A percentile compares a stretch with the other conserved stretches of the same genome.
Evolutionary conservation across 2,329 filamentous ascomycete genomes (phyloP).

Genomic region (Ceratocystiopsis minuta): DNA sequence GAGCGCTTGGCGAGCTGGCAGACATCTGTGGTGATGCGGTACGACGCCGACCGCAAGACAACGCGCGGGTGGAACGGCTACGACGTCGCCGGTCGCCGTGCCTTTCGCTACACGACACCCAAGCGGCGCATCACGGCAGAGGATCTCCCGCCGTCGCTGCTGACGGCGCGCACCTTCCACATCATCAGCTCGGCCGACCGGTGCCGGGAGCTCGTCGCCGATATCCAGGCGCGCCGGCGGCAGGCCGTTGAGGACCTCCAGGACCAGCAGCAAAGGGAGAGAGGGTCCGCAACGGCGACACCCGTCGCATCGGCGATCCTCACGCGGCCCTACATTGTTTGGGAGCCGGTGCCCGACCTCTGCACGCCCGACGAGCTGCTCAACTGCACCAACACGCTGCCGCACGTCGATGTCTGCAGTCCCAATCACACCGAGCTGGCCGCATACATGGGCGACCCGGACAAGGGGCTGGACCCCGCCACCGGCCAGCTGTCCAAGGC

Average conservation of each 20-base stretch:
- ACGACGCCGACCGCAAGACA: constrained; percentile 50
- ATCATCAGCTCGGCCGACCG: constrained; percentile 67
- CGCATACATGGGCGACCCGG: constrained; percentile 54
- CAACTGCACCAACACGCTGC: constrained; percentile 44
- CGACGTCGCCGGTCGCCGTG: constrained; percentile 34
- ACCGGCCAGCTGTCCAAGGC: constrained; percentile 34
- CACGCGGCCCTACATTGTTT: constrained; percentile 57
- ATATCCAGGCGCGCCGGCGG: constrained; percentile 40
- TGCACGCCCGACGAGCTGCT: constrained; percentile 54
- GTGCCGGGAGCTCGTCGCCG: constrained; percentile 56
- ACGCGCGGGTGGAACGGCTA: constrained; percentile 93
- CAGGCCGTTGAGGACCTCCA: constrained; percentile 10
- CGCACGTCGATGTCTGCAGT: constrained; percentile 43
- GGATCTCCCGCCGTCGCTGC: constrained; percentile 47
- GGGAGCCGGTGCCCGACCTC: constrained; percentile 87
- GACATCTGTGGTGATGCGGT: constrained; percentile 53
- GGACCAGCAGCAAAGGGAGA: constrained; percentile 1
- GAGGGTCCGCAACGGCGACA: not conserved
- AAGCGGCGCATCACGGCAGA: constrained; percentile 64
- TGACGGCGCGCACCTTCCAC: constrained; percentile 65
- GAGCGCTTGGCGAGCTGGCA: constrained; percentile 53
- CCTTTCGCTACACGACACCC: constrained; percentile 75
- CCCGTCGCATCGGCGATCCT: not conserved
- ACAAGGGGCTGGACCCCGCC: constrained; percentile 32
- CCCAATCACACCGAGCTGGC: constrained; percentile 87